Base-by-base conservation (phyloP, 495 filamentous ascomycete species). In the Usnea hakonensis region DNA sequence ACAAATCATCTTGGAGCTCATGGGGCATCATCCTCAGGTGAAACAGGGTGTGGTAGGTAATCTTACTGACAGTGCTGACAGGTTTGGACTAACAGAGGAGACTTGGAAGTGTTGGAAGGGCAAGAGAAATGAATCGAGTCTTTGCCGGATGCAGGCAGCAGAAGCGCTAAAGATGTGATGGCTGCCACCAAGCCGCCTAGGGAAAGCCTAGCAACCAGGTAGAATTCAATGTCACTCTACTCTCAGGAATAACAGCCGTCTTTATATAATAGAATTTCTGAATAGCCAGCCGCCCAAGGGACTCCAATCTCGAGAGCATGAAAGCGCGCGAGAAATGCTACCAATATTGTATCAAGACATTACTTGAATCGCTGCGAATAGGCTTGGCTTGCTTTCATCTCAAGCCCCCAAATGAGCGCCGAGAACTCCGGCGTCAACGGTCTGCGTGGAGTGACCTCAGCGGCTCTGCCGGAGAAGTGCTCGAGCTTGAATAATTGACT, bases 391-490 rank as follows among this genome's bases (percentile, higher is more conserved):
- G 41, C 35, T 55, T 43, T 44, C 43, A 58, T 43, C 60, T 48
- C 19, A 55, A 5, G 36, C 58, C 53, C 58, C 33, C 44, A 60
- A 35, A 30, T 52, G 57, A 50, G 46, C 26, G 23, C 46, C 23
- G 23, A 50, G 4, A 13, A 13, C 5, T 50, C 13, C 38, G 58
- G 64, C 64, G 64, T 57, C 64, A 65, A 65, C 50, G 59, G 64
- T 55, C 64, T 57, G 64, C 56, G 44, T 36, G 23, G 32, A 44
- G 60, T 66, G 64, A 66, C 60, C 64, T 66, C 41, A 60, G 46
- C 60, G 64, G 60, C 26, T 41, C 38, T 57, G 48, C 56, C 50
- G 28, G 16, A 62, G n/a, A 30, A 35, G 36, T 48, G 6, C 23
- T 28, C 8, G 40, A 9, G 37, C n/a, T 38, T 50, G 53, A 33